Evolutionary conservation across 2,329 filamentous ascomycete genomes (phyloP).

Genomic region (Ilyonectria sp.): DNA sequence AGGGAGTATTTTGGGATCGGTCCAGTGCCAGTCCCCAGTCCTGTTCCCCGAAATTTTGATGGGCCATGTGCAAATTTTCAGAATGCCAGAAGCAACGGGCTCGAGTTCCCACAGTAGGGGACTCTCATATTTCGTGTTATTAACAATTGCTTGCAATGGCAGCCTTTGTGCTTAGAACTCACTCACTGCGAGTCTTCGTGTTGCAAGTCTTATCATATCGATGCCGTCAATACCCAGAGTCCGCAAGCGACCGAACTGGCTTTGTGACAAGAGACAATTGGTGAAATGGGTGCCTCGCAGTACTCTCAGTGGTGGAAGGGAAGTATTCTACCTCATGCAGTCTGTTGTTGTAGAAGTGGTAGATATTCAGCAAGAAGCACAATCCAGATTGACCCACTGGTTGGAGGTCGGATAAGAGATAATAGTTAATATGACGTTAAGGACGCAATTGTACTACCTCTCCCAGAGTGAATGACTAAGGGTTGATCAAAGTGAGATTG

Average conservation of each 20-base stretch:
- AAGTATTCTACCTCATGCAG: neutral
- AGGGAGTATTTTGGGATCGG: slow-evolving; percentile 29
- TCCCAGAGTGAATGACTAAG: no score
- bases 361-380: neutral
- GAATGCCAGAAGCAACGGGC: slow-evolving; percentile 29
- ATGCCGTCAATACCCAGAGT: slow-evolving; percentile 8
- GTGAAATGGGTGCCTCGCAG: neutral
- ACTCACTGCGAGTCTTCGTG: slow-evolving; percentile 8
- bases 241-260: neutral
- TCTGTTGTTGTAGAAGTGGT: no score
- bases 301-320: no score
- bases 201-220: slow-evolving; percentile 10
- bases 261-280: neutral
- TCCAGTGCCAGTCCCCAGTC: slow-evolving; percentile 25
- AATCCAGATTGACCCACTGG: neutral
- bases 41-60: slow-evolving; percentile 24
- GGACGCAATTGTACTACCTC: neutral
- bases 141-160: slow-evolving; percentile 30
- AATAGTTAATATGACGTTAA: slow-evolving; percentile 1
- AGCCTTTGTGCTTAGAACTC: slow-evolving; percentile 18
- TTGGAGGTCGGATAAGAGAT: neutral
- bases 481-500: neutral
- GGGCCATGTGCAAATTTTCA: slow-evolving; percentile 30
- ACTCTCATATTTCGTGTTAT: slow-evolving; percentile 27
- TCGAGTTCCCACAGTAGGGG: slow-evolving; percentile 14